Conservation (phyloP, 2,329 filamentous ascomycete species). For the Arthrinium phaeospermum region DNA sequence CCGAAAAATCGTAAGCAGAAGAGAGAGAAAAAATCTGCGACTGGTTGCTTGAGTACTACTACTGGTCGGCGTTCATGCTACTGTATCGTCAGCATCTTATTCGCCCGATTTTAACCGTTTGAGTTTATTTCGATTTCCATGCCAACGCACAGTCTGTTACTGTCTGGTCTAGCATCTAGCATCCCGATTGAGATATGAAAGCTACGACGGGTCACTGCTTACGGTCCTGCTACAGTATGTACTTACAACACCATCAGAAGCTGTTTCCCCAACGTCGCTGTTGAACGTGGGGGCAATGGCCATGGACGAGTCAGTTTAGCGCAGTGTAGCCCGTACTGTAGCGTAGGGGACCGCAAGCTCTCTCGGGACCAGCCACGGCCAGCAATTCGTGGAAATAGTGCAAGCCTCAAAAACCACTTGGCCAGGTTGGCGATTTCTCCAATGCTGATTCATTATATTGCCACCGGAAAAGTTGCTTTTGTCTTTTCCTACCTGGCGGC, state of each 20-base stretch:
- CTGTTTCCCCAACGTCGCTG: neutral
- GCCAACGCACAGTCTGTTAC: neutral
- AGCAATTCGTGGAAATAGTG: neutral
- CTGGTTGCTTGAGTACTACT: neutral
- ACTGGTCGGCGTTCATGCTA: neutral
- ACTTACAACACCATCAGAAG: neutral
- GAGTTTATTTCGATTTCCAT: neutral
- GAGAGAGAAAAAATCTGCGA: neutral
- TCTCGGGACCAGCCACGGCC: conserved; percentile 1
- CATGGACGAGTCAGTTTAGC: neutral
- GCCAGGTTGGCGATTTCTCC: neutral
- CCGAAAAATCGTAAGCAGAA: neutral
- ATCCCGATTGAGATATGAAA: neutral
- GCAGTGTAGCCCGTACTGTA: neutral
- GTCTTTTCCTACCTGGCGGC: neutral
- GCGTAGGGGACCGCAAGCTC: neutral
- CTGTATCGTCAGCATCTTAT: neutral
- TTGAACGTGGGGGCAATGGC: neutral
- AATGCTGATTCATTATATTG: conserved; percentile 5
- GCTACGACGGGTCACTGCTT: neutral
- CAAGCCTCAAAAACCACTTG: conserved; percentile 6
- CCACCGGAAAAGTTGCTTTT: neutral
- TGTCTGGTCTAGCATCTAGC: neutral
- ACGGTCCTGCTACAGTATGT: neutral
- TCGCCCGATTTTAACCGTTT: too few relatives aligned